Evolutionary conservation across 1,284 basidiomycete species (phyloP), one percentile per base, ranked within the genome.

Genomic region (Marasmius fiardii): DNA sequence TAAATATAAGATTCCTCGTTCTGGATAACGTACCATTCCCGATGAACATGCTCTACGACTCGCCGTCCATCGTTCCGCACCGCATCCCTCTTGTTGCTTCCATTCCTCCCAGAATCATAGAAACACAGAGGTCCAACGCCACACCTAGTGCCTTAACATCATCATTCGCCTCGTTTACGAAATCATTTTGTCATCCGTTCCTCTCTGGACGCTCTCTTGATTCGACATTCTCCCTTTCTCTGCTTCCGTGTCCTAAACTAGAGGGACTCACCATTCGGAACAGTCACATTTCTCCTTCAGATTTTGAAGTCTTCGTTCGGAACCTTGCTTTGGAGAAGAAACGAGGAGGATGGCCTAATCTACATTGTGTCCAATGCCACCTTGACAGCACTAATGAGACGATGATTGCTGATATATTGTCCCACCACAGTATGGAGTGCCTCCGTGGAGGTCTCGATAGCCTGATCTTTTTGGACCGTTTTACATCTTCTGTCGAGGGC

Each of bases 1-100:
- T 62, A n/a, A 62, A 65, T 51, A 61, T 74, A 12, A 65, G 64
- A 49, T 60, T 62, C 43, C 60, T 76, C 51, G 71, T 73, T 59
- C 60, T 75, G 48, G 64, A 59, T 31, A 64, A 65, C 49, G 72
- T 72, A 55, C 63, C 69, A 10, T 63, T 71, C 71, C 20, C 59
- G n/a, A 33, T 34, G 21, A 16, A 41, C 39, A 6, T n/a, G 11
- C 16, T 41, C n/a, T 16, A 41, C 20, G 39, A 7, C 39, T 7
- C 20, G 7, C 39, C n/a, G 7, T 16, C 39, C 28, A 31, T 31
- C 10, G 45, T 4, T 48, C 24, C 14, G 5, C 21, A 18, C 43
- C 43, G 14, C 14, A 20, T 11, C 3, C 43, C 14, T 6, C 43
- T 23, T 45, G 21, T n/a, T 14, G 21, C 4, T 21, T 45, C 26